Evolutionary conservation across 805 yeast species (phyloP), one percentile per base, ranked within the genome.

Genomic region (Wickerhamomyces sydowiorum): DNA sequence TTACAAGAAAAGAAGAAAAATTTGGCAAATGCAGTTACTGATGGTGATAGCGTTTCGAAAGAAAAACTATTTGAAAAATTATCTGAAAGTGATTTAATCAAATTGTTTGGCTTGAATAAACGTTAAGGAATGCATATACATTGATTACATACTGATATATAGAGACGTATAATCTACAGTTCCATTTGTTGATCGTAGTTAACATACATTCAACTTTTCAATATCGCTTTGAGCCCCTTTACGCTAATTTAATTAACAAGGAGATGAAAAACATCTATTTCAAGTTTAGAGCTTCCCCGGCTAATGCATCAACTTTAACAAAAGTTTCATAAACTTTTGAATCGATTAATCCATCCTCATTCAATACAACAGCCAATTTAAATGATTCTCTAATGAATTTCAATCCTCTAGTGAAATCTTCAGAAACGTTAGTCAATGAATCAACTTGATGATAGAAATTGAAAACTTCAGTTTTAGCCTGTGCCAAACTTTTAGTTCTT

Each of bases 1-100:
- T 82, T 90, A 32, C 98, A 90, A 60, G 95, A 86, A 47, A 66
- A 85, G 30, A 90, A 89, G 57, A 70, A 80, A 46, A 82, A 76
- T 43, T 64, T 84, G 41, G 89, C 90, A 8, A 86, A 80, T 47
- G 84, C 82, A 0, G 77, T 83, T 38, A 81, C 80, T 24, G 76
- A 72, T 13, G 78, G 72, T 46, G 85, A 79, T 52, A 82, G 77
- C 9, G 10, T n/a, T 12, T 20, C 40, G 9, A 23, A 38, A 17
- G 17, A 17, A 22, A 23, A 38, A 38, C 23, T 38, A 18, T 31
- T 32, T 4, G 31, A 38, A 8, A 38, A 30, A 21, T 17, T 38
- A 18, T 29, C 28, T 7, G 5, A n/a, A 7, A 20, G 9, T 17
- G 36, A 38, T 13, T 23, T 38, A 12, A 14, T 38, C 7, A 30